Evolutionary conservation across 1,284 basidiomycete species (phyloP).

Genomic region (Pseudozyma flocculosa): DNA sequence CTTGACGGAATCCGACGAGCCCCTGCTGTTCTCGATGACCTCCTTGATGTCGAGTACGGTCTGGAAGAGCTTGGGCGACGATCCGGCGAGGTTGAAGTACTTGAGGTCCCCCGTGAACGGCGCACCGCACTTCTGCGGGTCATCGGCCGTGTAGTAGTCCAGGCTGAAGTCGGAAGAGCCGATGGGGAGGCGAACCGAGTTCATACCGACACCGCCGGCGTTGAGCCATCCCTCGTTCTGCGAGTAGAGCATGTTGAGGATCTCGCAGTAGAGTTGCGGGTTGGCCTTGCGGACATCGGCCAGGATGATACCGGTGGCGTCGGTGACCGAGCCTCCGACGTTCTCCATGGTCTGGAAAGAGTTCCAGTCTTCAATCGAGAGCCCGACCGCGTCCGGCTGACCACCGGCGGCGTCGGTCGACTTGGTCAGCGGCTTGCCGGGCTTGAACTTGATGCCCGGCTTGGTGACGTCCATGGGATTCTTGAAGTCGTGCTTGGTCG

Average conservation of each 20-base stretch:
- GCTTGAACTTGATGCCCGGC: not conserved
- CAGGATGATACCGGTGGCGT: not conserved
- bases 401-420: not conserved
- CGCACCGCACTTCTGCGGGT: not conserved
- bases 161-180: not conserved
- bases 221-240: not conserved
- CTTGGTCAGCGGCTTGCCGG: not conserved
- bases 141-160: not conserved
- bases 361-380: not conserved
- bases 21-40: not conserved
- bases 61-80: not conserved
- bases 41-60: not conserved
- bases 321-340: not conserved
- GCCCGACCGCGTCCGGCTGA: not conserved
- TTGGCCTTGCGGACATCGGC: not conserved
- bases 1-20: not conserved
- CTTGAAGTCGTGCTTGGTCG: not conserved
- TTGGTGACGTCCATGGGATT: not conserved
- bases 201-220: not conserved
- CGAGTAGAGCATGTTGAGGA: slow-evolving; percentile 3
- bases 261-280: slow-evolving; percentile 1
- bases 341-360: not conserved
- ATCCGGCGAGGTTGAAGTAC: not conserved
- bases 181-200: not conserved
- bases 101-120: not conserved